Evolutionary conservation across 345 rosid species (phyloP).

Genomic region (Salix viminalis): DNA sequence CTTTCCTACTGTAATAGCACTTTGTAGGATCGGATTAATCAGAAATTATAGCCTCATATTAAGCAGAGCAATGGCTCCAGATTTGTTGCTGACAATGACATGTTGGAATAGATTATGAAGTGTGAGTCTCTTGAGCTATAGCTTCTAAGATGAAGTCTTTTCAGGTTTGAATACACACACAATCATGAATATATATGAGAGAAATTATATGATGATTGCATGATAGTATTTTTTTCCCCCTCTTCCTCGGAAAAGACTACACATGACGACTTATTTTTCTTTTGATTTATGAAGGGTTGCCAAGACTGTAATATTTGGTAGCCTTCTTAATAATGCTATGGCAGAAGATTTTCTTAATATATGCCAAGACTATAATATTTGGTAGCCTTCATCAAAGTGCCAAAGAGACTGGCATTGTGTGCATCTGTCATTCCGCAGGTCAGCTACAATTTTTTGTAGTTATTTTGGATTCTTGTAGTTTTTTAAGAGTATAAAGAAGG

Average conservation of each 20-base stretch:
- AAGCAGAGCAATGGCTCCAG: neutral
- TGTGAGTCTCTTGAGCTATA: neutral
- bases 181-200: neutral
- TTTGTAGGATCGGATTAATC: neutral
- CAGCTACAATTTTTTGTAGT: conserved; percentile 10
- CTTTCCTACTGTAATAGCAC: neutral
- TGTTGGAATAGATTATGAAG: neutral
- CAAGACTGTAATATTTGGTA: conserved; percentile 71
- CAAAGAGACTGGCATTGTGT: conserved; percentile 61
- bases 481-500: conserved; percentile 59
- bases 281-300: conserved; percentile 59
- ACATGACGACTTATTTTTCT: neutral
- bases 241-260: neutral
- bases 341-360: conserved; percentile 35
- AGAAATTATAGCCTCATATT: neutral
- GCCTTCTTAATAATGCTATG: conserved; percentile 54
- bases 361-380: conserved; percentile 82
- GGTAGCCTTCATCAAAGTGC: conserved; percentile 52
- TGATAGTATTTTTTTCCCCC: neutral
- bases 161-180: neutral
- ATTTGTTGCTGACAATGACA: neutral
- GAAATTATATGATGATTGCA: neutral
- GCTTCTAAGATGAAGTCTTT: neutral
- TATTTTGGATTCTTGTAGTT: conserved; percentile 21
- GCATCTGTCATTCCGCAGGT: conserved; percentile 83